phyloP scores from a whole-genome alignment of 164 flowering plant species.

The Vitis rupestris region DNA sequence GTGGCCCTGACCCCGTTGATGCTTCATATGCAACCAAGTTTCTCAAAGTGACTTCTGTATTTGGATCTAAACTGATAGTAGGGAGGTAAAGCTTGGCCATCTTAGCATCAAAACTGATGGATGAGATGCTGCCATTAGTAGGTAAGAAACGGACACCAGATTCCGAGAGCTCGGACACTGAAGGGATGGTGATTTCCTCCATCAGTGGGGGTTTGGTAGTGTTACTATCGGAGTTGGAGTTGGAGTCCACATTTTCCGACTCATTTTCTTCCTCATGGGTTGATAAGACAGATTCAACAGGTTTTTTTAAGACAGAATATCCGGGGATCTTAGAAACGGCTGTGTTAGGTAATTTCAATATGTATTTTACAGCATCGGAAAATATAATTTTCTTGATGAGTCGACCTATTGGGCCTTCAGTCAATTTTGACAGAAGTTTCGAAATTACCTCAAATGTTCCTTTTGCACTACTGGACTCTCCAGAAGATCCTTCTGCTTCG shows the following conservation, averaged over 20 bases:
- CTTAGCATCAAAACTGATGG: constrained; percentile 30
- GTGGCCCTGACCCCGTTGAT: constrained; percentile 10
- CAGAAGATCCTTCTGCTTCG: neutral
- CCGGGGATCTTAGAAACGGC: too few species aligned
- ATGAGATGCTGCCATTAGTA: constrained; percentile 23
- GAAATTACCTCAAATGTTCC: too few species aligned
- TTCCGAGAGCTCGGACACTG: constrained; percentile 29
- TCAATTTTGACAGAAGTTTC: too few species aligned
- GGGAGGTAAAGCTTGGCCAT: constrained; percentile 35
- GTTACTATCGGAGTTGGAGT: too few species aligned
- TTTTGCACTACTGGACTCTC: too few species aligned
- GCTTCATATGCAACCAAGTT: constrained; percentile 34
- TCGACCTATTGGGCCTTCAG: neutral
- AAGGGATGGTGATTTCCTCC: constrained; percentile 32
- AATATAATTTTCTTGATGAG: too few species aligned
- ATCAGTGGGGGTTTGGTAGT: neutral
- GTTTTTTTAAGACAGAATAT: too few species aligned
- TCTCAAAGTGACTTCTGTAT: constrained; percentile 20
- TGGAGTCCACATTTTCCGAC: neutral
- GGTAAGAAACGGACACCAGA: constrained; percentile 29
- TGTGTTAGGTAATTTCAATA: too few species aligned
- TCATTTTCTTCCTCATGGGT: neutral
- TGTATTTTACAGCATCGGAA: too few species aligned
- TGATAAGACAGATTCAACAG: too few species aligned
- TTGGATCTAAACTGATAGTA: neutral